These are phyloP conservation scores for Trichosporon faecale DNA, from an alignment of 1,284 basidiomycete species.

Conservation along the genomic window DNA sequence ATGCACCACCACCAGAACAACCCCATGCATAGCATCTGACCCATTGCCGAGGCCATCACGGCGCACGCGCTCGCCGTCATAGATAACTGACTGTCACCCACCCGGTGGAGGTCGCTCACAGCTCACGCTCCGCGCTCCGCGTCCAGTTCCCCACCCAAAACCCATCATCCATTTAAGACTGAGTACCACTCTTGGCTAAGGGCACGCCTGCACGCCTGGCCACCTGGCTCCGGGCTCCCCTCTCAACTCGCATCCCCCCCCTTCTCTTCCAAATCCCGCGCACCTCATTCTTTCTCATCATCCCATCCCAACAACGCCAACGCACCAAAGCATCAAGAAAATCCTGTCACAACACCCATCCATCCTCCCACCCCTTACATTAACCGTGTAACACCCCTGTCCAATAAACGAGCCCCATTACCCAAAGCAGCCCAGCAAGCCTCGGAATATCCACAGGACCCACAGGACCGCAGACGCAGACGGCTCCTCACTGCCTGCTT, in stretches of 20 bases:
- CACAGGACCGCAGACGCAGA: neutral
- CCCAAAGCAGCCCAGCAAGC: neutral
- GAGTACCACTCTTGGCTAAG: conserved; percentile 10
- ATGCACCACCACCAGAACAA: neutral
- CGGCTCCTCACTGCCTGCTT: neutral
- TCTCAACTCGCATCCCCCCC: conserved; percentile 6
- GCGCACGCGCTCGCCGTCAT: neutral
- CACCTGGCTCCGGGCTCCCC: conserved; percentile 3
- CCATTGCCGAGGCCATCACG: neutral
- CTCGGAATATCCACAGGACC: neutral
- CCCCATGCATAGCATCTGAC: neutral
- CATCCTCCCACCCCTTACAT: neutral
- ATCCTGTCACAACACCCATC: neutral
- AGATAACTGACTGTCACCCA: no score
- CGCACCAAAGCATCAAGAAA: neutral
- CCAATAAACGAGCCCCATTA: conserved; percentile 6
- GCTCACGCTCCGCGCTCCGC: neutral
- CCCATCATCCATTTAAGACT: conserved; percentile 9
- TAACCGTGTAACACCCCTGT: neutral
- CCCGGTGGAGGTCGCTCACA: neutral
- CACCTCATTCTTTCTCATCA: conserved; percentile 6
- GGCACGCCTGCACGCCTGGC: conserved; percentile 3
- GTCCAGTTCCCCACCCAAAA: conserved; percentile 4
- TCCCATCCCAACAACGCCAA: neutral
- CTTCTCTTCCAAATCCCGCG: neutral